A percentile compares a stretch with the other conserved stretches of the same genome.
Conservation (phyloP, 139 green algal genomes). For the Edaphochlamys debaryana region DNA sequence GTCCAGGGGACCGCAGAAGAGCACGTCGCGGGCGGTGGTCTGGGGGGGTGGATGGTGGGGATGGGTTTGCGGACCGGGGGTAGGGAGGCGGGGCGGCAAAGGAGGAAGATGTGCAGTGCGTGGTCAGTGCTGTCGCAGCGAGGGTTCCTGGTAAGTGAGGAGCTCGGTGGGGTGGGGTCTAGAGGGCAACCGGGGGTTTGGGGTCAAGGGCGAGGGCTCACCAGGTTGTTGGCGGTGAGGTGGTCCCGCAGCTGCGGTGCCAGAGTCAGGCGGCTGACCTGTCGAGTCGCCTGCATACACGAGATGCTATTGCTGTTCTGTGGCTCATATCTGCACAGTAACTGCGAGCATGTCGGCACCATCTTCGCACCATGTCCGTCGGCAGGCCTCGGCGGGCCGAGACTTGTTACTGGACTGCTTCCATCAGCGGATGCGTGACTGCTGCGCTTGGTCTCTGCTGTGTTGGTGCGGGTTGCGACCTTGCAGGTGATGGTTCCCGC, state of each 20-base stretch:
- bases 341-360: no score
- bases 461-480: no score
- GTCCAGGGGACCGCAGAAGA: conserved; percentile 13
- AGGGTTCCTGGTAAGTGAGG: not conserved
- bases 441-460: no score
- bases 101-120: not conserved
- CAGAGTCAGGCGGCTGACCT: not conserved
- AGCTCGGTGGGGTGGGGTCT: not conserved
- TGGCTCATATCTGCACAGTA: no score
- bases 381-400: no score
- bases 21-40: conserved; percentile 7
- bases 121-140: no score
- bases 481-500: no score
- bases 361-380: no score
- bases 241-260: not conserved
- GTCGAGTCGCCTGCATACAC: not conserved
- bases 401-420: no score
- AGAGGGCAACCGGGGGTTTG: not conserved
- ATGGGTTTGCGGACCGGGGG: not conserved
- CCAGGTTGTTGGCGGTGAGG: conserved; percentile 11
- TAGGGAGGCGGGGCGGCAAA: not conserved
- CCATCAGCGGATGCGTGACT: no score
- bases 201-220: not conserved
- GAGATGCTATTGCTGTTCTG: not conserved
- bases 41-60: not conserved